These are phyloP conservation scores for Roridomyces roridus DNA, from an alignment of 768 basidiomycete species.

Conservation along the genomic window DNA sequence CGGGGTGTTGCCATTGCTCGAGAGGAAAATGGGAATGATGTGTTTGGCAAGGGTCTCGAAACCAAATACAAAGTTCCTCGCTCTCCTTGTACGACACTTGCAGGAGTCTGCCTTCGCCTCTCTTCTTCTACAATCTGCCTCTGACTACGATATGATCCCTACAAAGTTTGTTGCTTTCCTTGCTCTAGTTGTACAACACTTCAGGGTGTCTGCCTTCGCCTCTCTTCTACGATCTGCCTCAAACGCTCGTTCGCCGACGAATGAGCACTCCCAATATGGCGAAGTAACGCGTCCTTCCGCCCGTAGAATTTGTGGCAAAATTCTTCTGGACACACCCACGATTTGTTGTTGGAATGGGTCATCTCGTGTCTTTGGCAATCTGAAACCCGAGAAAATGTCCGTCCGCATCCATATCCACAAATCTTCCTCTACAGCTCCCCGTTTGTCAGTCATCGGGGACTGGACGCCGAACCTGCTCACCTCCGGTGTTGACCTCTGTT, in stretches of 20 bases:
- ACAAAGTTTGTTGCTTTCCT: too few species aligned
- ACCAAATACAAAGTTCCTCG: too few species aligned
- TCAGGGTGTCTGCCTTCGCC: too few species aligned
- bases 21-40: conserved; percentile 16
- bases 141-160: too few species aligned
- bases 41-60: too few species aligned
- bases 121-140: background rate
- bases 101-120: too few species aligned
- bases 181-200: too few species aligned
- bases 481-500: background rate
- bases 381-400: background rate
- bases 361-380: background rate
- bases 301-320: background rate
- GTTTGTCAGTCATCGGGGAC: too few species aligned
- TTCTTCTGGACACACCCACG: background rate
- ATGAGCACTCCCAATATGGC: background rate
- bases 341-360: background rate
- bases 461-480: background rate
- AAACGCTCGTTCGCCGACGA: background rate
- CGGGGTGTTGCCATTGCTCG: conserved; percentile 67
- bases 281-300: background rate
- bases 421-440: background rate
- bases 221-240: background rate
- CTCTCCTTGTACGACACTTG: too few species aligned
- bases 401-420: background rate